Conservation (phyloP, 768 basidiomycete genomes). For the Mycena leptocephala region DNA sequence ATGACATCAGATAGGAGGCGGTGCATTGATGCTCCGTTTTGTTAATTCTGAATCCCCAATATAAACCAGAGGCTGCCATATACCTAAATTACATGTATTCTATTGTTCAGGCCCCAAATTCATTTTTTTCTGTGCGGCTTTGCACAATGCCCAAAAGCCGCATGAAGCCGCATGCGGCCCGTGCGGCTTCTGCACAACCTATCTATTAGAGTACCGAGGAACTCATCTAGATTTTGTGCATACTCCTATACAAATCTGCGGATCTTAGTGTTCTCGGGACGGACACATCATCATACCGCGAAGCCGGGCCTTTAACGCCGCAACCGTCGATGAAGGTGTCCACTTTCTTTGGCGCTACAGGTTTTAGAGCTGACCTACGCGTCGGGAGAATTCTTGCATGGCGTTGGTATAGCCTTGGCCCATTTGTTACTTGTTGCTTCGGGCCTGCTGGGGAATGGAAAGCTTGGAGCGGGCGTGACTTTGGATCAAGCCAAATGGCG, state of each 20-base stretch:
- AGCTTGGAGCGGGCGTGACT: slow-evolving; percentile 16
- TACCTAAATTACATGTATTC: too few relatives aligned
- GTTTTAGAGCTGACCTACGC: slow-evolving; percentile 28
- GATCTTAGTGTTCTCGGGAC: slow-evolving; percentile 42
- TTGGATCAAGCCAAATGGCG: slow-evolving; percentile 1
- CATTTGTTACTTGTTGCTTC: slow-evolving; percentile 21
- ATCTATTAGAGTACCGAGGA: slow-evolving; percentile 42
- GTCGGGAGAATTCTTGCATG: background rate
- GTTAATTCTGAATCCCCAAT: too few relatives aligned
- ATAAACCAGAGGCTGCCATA: too few relatives aligned
- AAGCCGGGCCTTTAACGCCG: slow-evolving; percentile 34
- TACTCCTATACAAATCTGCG: slow-evolving; percentile 48
- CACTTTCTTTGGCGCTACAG: background rate
- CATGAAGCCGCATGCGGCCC: too few relatives aligned
- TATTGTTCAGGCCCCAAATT: too few relatives aligned
- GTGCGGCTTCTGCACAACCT: too few relatives aligned
- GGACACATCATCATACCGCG: slow-evolving; percentile 31
- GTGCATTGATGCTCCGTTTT: too few relatives aligned
- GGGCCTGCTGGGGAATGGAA: slow-evolving; percentile 24
- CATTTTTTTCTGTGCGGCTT: too few relatives aligned
- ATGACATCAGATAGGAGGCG: too few relatives aligned
- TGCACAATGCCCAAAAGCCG: too few relatives aligned
- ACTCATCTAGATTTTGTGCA: slow-evolving; percentile 36
- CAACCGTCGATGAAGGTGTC: slow-evolving; percentile 42
- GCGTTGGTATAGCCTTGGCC: slow-evolving; percentile 28